Evolutionary conservation across 768 basidiomycete species (phyloP).

Genomic region (Psilocybe cubensis): DNA sequence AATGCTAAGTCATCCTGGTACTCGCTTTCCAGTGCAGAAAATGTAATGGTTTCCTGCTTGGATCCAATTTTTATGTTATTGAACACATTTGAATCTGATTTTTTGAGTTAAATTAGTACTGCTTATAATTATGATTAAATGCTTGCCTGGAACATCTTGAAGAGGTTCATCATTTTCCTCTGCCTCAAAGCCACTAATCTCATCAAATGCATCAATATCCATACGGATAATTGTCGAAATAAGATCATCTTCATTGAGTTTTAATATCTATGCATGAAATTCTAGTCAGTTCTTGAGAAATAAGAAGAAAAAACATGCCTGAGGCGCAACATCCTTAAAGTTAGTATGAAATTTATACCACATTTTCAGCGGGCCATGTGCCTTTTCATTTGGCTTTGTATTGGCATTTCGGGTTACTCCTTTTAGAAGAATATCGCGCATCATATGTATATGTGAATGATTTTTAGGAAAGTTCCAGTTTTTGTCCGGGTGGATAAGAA

Average conservation of each 20-base stretch:
- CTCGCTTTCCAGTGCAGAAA: no score
- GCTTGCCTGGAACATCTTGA: no score
- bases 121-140: no score
- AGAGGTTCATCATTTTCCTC: neutral
- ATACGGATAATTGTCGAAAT: neutral
- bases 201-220: neutral
- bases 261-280: neutral
- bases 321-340: conserved; percentile 33
- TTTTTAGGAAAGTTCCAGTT: conserved; percentile 39
- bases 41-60: no score
- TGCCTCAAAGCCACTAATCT: neutral
- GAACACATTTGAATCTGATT: no score
- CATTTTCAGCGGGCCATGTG: conserved; percentile 32
- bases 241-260: neutral
- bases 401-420: conserved; percentile 32
- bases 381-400: conserved; percentile 35
- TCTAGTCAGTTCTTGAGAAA: no score
- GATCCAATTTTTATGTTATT: neutral
- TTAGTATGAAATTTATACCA: conserved; percentile 32
- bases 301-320: conserved; percentile 20
- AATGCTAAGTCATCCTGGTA: no score
- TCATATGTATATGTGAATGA: conserved; percentile 33
- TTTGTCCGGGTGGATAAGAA: conserved; percentile 16
- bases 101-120: no score
- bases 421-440: conserved; percentile 33